These are phyloP conservation scores for Alternaria sp. DNA, from an alignment of 2,329 filamentous ascomycete species.

Conservation along the genomic window DNA sequence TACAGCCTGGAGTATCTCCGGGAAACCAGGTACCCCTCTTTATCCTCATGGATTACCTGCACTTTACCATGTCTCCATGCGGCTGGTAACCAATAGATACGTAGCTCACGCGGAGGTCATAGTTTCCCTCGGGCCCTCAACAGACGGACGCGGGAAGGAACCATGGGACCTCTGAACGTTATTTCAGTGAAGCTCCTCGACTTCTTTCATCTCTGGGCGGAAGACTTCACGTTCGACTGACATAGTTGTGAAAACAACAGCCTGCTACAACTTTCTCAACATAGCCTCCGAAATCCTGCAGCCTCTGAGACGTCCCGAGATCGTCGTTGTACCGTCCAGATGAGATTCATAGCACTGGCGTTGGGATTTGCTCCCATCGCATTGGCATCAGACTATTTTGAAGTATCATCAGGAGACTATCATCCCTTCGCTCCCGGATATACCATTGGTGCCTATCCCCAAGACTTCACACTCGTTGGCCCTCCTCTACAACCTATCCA, in stretches of 20 bases:
- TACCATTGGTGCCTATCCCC: constrained; percentile 28
- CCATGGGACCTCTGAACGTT: background rate
- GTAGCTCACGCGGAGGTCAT: background rate
- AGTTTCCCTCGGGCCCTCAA: background rate
- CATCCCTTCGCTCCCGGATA: constrained; percentile 20
- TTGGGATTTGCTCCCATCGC: background rate
- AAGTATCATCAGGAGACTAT: constrained; percentile 14
- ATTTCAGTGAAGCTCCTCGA: background rate
- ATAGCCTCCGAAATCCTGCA: background rate
- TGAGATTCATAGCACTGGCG: background rate
- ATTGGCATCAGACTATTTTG: constrained; percentile 12
- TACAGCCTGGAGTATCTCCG: background rate
- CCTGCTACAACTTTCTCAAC: background rate
- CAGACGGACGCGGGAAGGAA: background rate
- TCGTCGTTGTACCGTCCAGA: background rate
- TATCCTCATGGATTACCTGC: background rate
- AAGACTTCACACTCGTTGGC: constrained; percentile 49
- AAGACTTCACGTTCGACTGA: background rate
- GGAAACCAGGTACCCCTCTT: background rate
- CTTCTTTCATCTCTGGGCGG: background rate
- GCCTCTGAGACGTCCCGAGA: background rate
- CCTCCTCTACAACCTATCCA: constrained; percentile 47
- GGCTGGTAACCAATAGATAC: background rate
- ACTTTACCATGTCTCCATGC: background rate
- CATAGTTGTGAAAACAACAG: background rate